Evolutionary conservation across 2,329 filamentous ascomycete genomes (phyloP).

Genomic region (Hymenotorrendiella dingleyae): DNA sequence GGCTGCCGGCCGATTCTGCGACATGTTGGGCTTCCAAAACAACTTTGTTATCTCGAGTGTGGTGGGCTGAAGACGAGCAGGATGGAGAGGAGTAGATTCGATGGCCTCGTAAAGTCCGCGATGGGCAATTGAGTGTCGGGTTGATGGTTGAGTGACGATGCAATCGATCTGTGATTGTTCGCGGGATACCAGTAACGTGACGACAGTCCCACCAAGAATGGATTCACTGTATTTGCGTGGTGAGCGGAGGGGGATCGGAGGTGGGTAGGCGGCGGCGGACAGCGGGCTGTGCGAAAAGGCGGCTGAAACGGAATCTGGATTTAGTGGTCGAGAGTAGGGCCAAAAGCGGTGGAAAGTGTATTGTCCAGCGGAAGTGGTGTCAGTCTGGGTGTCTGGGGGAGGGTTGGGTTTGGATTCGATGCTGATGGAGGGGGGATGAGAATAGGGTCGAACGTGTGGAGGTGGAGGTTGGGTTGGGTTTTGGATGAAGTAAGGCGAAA

Average conservation of each 20-base stretch:
- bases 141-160: conserved; percentile 12
- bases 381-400: not conserved
- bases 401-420: conserved; percentile 8
- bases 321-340: conserved; percentile 8
- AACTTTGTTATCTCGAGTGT: conserved; percentile 33
- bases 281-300: too few species aligned
- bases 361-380: conserved; percentile 7
- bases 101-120: conserved; percentile 44
- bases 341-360: conserved; percentile 12
- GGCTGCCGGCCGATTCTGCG: conserved; percentile 84
- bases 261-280: conserved; percentile 12
- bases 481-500: conserved; percentile 21
- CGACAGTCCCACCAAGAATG: conserved; percentile 16
- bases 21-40: conserved; percentile 53
- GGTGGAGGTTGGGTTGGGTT: conserved; percentile 12
- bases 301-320: conserved; percentile 5
- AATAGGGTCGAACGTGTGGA: conserved; percentile 15
- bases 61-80: conserved; percentile 39
- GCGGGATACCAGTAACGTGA: conserved; percentile 25
- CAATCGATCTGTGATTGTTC: conserved; percentile 16
- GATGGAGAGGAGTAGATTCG: conserved; percentile 36
- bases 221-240: conserved; percentile 18
- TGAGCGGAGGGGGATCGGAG: conserved; percentile 13
- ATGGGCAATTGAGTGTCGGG: conserved; percentile 39
- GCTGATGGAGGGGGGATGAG: conserved; percentile 3